These are phyloP conservation scores for Mollisia scopiformis DNA, from an alignment of 2,329 filamentous ascomycete species.

Conservation along the genomic window DNA sequence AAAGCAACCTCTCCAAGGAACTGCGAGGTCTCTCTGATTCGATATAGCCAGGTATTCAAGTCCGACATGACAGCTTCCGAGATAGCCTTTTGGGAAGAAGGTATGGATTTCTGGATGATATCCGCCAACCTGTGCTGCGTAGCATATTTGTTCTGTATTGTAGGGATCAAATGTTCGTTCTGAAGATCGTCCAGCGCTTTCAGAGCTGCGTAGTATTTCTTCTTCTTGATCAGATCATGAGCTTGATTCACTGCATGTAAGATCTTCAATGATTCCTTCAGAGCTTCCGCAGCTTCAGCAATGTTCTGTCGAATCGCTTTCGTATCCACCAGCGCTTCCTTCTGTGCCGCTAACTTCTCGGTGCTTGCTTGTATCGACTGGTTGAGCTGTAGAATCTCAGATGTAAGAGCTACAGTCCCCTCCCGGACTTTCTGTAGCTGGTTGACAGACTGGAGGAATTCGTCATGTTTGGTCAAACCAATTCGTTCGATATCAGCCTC, in stretches of 20 bases:
- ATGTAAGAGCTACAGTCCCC: constrained; percentile 84
- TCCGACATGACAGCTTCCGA: constrained; percentile 97
- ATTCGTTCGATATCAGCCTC: constrained; percentile 93
- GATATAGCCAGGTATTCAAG: constrained; percentile 94
- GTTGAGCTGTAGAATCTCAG: constrained; percentile 89
- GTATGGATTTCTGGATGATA: constrained; percentile 94
- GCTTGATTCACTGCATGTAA: constrained; percentile 91
- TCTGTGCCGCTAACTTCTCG: constrained; percentile 91
- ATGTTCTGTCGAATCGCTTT: constrained; percentile 93
- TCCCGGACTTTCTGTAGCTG: constrained; percentile 91
- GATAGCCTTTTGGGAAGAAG: constrained; percentile 87
- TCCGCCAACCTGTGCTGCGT: constrained; percentile 94
- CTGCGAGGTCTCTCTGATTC: constrained; percentile 93
- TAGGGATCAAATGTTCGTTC: constrained; percentile 83
- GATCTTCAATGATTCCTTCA: constrained; percentile 91
- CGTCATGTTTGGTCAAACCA: constrained; percentile 94
- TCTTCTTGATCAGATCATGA: constrained; percentile 86
- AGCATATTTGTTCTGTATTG: constrained; percentile 79
- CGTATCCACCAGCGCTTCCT: constrained; percentile 91
- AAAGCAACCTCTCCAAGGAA: constrained; percentile 96
- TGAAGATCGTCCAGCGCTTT: constrained; percentile 94
- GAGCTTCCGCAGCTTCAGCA: constrained; percentile 83
- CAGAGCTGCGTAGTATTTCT: constrained; percentile 93
- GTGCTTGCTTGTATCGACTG: constrained; percentile 95
- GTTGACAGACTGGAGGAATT: constrained; percentile 92